Evolutionary conservation across 768 basidiomycete genomes (phyloP).

Genomic region (Auriscalpium microsporum): DNA sequence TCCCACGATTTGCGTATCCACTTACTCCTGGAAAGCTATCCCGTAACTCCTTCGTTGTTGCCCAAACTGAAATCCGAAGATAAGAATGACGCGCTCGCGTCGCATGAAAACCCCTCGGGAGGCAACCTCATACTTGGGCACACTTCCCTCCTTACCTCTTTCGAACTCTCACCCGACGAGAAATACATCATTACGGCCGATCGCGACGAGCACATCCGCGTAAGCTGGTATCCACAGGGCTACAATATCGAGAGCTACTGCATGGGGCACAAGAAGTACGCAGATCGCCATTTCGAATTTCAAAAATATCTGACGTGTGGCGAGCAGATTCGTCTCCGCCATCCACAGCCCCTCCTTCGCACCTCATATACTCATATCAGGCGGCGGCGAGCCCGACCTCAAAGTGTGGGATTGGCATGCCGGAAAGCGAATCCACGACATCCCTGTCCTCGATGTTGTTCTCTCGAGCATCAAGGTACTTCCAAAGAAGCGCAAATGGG

Average conservation of each 20-base stretch:
- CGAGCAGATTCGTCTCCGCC: slow-evolving; percentile 70
- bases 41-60: slow-evolving; percentile 32
- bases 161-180: slow-evolving; percentile 59
- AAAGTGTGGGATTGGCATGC: slow-evolving; percentile 77
- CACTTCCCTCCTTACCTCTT: slow-evolving; percentile 72
- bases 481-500: slow-evolving; percentile 23
- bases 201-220: slow-evolving; percentile 90
- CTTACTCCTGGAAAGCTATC: slow-evolving; percentile 38
- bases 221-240: slow-evolving; percentile 84
- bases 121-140: slow-evolving; percentile 80
- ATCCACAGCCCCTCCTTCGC: slow-evolving; percentile 54
- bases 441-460: slow-evolving; percentile 37
- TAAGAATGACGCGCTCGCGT: slow-evolving; percentile 28
- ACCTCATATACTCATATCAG: slow-evolving; percentile 57
- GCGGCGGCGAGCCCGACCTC: slow-evolving; percentile 75
- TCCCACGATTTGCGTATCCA: background rate
- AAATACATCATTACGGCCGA: slow-evolving; percentile 82
- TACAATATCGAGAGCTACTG: slow-evolving; percentile 82
- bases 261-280: slow-evolving; percentile 76
- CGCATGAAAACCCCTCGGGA: slow-evolving; percentile 62
- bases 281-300: background rate
- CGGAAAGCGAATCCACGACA: slow-evolving; percentile 43
- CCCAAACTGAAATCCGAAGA: slow-evolving; percentile 7
- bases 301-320: background rate
- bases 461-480: slow-evolving; percentile 31